Conservation (phyloP, 2,329 filamentous ascomycete genomes). For the Hypoxylon sp. region DNA sequence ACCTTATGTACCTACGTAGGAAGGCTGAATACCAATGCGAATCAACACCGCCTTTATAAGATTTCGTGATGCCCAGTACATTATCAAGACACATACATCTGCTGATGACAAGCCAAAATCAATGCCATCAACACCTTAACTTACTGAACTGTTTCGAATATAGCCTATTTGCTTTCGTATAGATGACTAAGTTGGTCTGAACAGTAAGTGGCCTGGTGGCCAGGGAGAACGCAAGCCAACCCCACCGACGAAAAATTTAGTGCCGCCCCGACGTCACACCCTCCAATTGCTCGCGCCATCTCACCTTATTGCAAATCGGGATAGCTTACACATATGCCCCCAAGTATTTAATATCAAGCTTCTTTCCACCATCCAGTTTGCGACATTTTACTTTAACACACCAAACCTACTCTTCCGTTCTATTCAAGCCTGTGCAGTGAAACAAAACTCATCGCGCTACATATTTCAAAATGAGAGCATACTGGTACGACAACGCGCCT, state of each 20-base stretch:
- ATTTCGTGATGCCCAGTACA: too few species aligned
- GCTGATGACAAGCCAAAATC: too few species aligned
- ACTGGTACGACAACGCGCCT: conserved; percentile 67
- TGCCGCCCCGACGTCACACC: conserved; percentile 42
- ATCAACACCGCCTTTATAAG: neutral
- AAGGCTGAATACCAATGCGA: neutral
- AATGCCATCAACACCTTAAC: neutral
- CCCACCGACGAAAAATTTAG: conserved; percentile 43
- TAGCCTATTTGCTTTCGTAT: conserved; percentile 1
- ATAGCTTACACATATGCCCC: conserved; percentile 5
- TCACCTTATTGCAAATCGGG: conserved; percentile 15
- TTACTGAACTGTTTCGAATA: neutral
- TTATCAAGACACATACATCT: too few species aligned
- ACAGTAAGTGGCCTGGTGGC: conserved; percentile 21
- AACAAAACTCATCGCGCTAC: neutral
- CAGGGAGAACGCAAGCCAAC: conserved; percentile 30
- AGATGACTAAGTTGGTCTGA: conserved; percentile 1
- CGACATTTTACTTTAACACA: conserved; percentile 2
- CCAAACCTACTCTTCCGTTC: neutral
- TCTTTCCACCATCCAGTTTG: conserved; percentile 7
- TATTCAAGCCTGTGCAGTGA: conserved; percentile 1
- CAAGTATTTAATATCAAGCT: conserved; percentile 31
- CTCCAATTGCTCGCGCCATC: conserved; percentile 34
- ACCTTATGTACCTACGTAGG: neutral
- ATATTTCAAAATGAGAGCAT: conserved; percentile 64